Evolutionary conservation across 352 stramenopile genomes (phyloP), one percentile per base, ranked within the genome.

Genomic region (Pelagophyceae sp.): DNA sequence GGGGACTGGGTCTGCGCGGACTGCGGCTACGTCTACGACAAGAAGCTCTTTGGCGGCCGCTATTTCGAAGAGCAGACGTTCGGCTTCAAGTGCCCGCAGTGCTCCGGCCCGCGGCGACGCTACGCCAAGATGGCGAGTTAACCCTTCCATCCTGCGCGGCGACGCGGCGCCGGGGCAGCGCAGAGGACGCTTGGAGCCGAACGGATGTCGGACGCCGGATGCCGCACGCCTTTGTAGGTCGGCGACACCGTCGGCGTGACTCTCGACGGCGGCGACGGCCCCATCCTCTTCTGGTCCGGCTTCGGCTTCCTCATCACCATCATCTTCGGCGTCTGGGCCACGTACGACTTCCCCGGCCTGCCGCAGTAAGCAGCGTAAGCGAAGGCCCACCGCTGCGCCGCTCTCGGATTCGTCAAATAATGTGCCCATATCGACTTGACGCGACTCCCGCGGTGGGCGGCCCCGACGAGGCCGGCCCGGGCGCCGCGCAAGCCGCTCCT

Each of bases 1-100:
- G 87, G 87, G 54, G 87, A 91, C 83, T 91, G 87, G 87, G 87
- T 91, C 0, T 91, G 87, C 81, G 89, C 89, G 76, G 87, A 91
- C 54, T 91, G 87, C 45, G 87, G 87, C 75, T 91, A 91, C 78
- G 88, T 91, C 83, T 91, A 91, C 83, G 87, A 90, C 75, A 29
- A 35, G 20, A 51, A 58, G 35, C 33, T 74, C 67, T 74, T 74
- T n/a, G 67, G 67, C 35, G 84, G 84, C 27, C 84, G 88, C 81
- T 91, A 86, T 77, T 89, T 89, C 79, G 86, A 90, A 81, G 86
- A 90, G 77, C 86, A 90, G 79, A 84, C 84, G 50, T 76, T 83
- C 54, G 87, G 87, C 76, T 91, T 91, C 71, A 83, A 86, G 69
- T 91, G 87, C 67, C 87, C 87, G 2, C 87, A 91, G 76, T 91